These are phyloP conservation scores for Trichopus zeylanicus DNA, from an alignment of 116 monocot genomes.

Conservation along the genomic window DNA sequence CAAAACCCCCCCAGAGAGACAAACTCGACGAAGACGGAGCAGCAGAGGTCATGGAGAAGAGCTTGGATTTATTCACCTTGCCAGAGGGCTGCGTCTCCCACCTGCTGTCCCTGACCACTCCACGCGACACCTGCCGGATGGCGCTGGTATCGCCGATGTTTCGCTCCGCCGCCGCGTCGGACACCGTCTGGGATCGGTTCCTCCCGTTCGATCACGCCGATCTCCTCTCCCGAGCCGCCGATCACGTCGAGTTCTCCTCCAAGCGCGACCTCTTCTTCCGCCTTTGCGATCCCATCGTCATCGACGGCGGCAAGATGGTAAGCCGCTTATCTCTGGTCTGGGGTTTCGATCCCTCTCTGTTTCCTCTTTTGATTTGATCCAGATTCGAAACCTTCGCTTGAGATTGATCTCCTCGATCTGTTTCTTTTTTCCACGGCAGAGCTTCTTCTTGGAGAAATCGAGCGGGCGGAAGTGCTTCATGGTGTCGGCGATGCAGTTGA, in stretches of 20 bases:
- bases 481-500: conserved; percentile 37
- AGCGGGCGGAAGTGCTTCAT: conserved; percentile 55
- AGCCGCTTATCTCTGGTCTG: background rate
- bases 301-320: conserved; percentile 32
- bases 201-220: conserved; percentile 27
- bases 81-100: conserved; percentile 43
- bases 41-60: no score
- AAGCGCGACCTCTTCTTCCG: conserved; percentile 29
- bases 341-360: no score
- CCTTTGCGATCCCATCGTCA: conserved; percentile 36
- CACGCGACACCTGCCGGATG: conserved; percentile 27
- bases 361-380: no score
- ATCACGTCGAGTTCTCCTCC: conserved; percentile 11
- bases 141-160: conserved; percentile 25
- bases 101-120: conserved; percentile 31
- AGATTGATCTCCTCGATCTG: no score
- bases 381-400: no score
- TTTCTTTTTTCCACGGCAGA: no score
- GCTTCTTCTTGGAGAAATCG: conserved; percentile 47
- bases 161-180: conserved; percentile 36
- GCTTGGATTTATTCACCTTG: background rate
- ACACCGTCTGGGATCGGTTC: conserved; percentile 37
- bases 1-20: background rate
- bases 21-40: no score
- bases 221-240: conserved; percentile 20